Evolutionary conservation across 2,329 filamentous ascomycete species (phyloP).

Genomic region (Rhexocercosporidium sp.): DNA sequence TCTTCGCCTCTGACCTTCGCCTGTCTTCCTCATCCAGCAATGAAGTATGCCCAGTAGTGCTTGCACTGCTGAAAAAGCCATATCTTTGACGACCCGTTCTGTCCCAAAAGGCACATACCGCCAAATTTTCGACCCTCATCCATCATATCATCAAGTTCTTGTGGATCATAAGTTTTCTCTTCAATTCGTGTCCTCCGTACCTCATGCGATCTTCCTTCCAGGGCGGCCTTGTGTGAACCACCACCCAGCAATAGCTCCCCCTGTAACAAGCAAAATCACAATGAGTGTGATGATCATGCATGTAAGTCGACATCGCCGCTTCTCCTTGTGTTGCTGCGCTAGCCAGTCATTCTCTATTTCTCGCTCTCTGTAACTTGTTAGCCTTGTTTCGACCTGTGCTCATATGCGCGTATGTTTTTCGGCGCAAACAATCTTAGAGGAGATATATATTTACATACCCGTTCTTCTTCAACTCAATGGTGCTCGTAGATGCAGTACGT

Average conservation of each 20-base stretch:
- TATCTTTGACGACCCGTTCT: background rate
- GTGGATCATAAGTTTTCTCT: background rate
- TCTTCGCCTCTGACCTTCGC: background rate
- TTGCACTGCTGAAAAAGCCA: slow-evolving; percentile 2
- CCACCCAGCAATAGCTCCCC: slow-evolving; percentile 35
- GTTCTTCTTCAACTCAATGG: slow-evolving; percentile 26
- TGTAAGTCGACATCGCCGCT: slow-evolving; percentile 36
- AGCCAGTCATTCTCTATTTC: slow-evolving; percentile 40
- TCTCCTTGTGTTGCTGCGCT: slow-evolving; percentile 40
- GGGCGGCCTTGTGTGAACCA: slow-evolving; percentile 33
- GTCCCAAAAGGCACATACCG: background rate
- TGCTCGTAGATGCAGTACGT: slow-evolving; percentile 18
- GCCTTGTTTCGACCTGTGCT: background rate
- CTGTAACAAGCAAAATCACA: slow-evolving; percentile 33
- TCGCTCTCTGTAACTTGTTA: background rate
- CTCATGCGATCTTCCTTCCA: background rate
- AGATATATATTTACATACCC: no score
- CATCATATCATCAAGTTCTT: slow-evolving; percentile 11
- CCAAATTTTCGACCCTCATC: background rate
- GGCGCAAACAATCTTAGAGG: background rate
- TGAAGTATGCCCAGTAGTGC: background rate
- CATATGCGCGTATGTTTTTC: background rate
- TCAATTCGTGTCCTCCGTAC: background rate
- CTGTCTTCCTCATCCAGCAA: background rate
- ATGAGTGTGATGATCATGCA: slow-evolving; percentile 34